These are phyloP conservation scores for Sporobolus alterniflorus DNA, from an alignment of 202 grass and related monocot species.

Conservation along the genomic window DNA sequence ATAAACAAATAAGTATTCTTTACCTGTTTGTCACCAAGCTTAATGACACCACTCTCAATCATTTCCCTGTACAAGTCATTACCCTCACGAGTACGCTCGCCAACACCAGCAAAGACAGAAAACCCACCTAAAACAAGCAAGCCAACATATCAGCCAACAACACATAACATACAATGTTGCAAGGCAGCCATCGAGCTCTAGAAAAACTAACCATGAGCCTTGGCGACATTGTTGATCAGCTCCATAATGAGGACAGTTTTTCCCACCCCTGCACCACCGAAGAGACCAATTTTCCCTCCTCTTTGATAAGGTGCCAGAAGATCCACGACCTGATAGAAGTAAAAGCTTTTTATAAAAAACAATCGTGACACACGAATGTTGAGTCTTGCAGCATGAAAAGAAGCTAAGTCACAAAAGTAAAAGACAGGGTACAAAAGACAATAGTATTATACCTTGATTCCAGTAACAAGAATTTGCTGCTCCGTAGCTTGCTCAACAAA, in stretches of 20 bases:
- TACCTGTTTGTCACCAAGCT: constrained; percentile 96
- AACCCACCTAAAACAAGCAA: constrained; percentile 80
- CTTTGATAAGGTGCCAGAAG: constrained; percentile 95
- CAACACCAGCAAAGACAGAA: constrained; percentile 97
- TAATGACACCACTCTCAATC: constrained; percentile 98
- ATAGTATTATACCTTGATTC: constrained; percentile 68
- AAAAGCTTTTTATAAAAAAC: constrained; percentile 2
- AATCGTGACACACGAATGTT: neutral
- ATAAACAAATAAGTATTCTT: constrained; percentile 10
- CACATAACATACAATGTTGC: constrained; percentile 13
- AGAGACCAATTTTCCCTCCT: constrained; percentile 98
- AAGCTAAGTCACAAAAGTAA: neutral
- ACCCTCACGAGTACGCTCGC: constrained; percentile 94
- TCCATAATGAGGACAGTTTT: constrained; percentile 99
- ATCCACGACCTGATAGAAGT: constrained; percentile 73
- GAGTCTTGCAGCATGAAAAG: constrained; percentile 10
- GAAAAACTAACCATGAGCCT: constrained; percentile 79
- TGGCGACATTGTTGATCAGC: constrained; percentile 95
- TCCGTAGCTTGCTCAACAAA: constrained; percentile 96
- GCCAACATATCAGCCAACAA: constrained; percentile 20
- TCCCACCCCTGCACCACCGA: constrained; percentile 96
- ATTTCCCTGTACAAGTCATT: constrained; percentile 99
- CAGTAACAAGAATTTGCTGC: constrained; percentile 95
- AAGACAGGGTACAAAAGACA: constrained; percentile 7
- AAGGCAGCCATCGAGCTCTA: neutral